Base-by-base conservation (phyloP, 306 rosid species). In the Cicer bijugum region DNA sequence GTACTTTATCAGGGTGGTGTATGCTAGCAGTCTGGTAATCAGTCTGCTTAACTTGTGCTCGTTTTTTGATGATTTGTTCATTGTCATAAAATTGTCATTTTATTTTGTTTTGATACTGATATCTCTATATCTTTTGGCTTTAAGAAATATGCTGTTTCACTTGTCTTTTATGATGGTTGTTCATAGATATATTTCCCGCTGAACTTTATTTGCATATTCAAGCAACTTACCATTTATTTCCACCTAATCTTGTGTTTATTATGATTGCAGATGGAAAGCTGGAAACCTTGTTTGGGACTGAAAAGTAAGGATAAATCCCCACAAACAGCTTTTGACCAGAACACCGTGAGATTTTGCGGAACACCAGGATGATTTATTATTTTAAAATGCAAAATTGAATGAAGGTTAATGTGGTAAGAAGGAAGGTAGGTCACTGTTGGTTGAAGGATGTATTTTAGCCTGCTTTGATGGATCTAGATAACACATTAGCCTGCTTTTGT, bases 241-340 rank as follows among this genome's bases (percentile, higher is more conserved):
- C 4, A 23, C 52, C 84, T 85, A 58, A 84, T 72, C 7, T 47
- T 65, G 28, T 39, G 55, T 58, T 69, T 71, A 42, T 74, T 73
- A 15, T 71, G 62, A 62, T 81, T 86, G 86, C 90, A 89, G 92
- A 79, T 83, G 75, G 51, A 73, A 64, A 71, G 53, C 79, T 72
- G 58, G 60, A 56, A 78, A 59, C 38, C 48, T 53, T 68, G 58
- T 53, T 66, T 9, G 19, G 70, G 77, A 60, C 57, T 39, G 17
- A 23, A 58, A 59, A 74, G 71, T 20, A n/a, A 44, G 44, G 66
- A 9, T 19, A 64, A 65, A 58, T 9, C 38, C 64, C 63, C 16
- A 11, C 15, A 38, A 15, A 7, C 15, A 10, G 16, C 51, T 62
- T 68, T 64, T 63, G 70, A 23, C 55, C 62, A 39, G 14, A 55